Conservation (phyloP, 2,329 filamentous ascomycete genomes). For the Aspergillus sergii region DNA sequence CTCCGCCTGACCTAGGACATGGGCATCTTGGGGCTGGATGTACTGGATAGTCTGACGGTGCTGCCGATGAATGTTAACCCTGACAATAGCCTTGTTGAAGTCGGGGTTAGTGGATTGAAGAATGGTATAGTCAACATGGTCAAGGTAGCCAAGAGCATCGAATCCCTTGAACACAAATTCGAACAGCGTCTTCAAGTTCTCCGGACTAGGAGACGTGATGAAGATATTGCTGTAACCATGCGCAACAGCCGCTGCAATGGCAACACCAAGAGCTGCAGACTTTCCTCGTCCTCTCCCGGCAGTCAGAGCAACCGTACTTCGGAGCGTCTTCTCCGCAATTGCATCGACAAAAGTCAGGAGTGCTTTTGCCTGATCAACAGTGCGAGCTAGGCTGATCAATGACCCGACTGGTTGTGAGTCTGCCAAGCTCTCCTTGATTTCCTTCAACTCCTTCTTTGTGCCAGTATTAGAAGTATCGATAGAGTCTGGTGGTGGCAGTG, state of each 20-base stretch:
- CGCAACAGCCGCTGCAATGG: constrained; percentile 89
- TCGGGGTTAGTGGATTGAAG: constrained; percentile 98
- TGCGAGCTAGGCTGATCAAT: constrained; percentile 81
- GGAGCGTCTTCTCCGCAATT: constrained; percentile 91
- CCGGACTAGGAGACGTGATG: constrained; percentile 94
- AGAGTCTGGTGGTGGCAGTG: constrained; percentile 73
- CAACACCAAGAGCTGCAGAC: constrained; percentile 91
- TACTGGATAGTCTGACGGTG: constrained; percentile 99
- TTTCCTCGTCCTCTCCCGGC: constrained; percentile 95
- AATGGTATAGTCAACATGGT: constrained; percentile 96
- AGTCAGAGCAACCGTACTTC: constrained; percentile 90
- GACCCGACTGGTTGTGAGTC: constrained; percentile 86
- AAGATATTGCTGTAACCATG: constrained; percentile 99
- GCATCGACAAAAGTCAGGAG: constrained; percentile 96
- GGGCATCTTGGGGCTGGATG: constrained; percentile 93
- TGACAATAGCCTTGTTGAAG: constrained; percentile 97
- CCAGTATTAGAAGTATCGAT: constrained; percentile 73
- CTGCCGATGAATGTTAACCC: constrained; percentile 91
- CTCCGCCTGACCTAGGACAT: constrained; percentile 93
- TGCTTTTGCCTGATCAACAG: constrained; percentile 93
- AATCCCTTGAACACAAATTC: constrained; percentile 99
- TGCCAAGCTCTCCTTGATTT: constrained; percentile 82
- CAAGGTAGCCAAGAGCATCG: constrained; percentile 87
- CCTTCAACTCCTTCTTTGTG: constrained; percentile 73
- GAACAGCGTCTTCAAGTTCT: constrained; percentile 98